Evolutionary conservation across 805 yeast genomes (phyloP).

Genomic region (Metschnikowia corniflorae): DNA sequence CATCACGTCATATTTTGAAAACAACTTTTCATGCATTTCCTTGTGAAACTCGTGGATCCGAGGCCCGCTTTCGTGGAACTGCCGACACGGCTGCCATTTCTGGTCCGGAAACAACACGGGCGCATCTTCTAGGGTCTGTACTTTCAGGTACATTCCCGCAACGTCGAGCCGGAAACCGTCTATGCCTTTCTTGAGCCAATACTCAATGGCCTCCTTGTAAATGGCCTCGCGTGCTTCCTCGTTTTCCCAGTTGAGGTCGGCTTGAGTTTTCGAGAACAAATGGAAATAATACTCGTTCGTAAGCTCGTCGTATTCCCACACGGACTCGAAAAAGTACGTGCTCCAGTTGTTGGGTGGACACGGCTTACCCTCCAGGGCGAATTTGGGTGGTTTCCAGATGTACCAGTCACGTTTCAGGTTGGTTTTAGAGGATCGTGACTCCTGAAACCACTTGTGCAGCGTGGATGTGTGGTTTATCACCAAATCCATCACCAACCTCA

Average conservation of each 20-base stretch:
- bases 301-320: constrained; percentile 51
- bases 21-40: constrained; percentile 43
- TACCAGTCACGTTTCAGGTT: constrained; percentile 59
- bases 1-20: constrained; percentile 47
- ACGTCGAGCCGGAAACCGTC: constrained; percentile 58
- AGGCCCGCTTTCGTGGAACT: constrained; percentile 42
- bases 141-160: constrained; percentile 49
- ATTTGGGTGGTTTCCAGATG: constrained; percentile 49
- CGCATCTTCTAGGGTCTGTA: constrained; percentile 42
- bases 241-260: constrained; percentile 60
- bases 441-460: constrained; percentile 54
- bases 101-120: constrained; percentile 39
- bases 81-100: constrained; percentile 37
- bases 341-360: constrained; percentile 55
- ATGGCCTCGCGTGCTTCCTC: constrained; percentile 31
- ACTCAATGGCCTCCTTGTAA: constrained; percentile 44
- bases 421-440: constrained; percentile 45
- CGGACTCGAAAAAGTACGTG: constrained; percentile 48
- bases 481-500: constrained; percentile 49
- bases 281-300: constrained; percentile 52
- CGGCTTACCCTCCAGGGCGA: constrained; percentile 43
- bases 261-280: constrained; percentile 49
- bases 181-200: constrained; percentile 52
- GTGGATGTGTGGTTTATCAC: constrained; percentile 55
- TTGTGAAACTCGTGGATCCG: constrained; percentile 52